Evolutionary conservation across 768 basidiomycete species (phyloP), one percentile per base, ranked within the genome.

Genomic region (Boletellus ananiceps): DNA sequence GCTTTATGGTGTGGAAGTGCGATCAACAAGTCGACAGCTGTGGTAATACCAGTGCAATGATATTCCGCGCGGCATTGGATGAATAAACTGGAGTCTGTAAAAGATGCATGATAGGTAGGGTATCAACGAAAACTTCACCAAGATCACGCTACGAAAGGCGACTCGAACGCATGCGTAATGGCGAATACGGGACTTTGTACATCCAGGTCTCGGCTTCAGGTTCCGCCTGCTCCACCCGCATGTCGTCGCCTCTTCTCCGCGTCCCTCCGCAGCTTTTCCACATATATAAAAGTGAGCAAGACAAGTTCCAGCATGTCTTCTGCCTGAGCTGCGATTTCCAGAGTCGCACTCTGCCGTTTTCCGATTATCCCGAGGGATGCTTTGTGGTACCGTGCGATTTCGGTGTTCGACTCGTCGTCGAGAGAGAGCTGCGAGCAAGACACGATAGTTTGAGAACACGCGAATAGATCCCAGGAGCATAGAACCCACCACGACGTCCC

Each of bases 211-310:
- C 13, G 25, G 14, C 29, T 55, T 27, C 19, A 60, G 5, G 57
- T 51, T 12, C 60, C 57, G 7, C 57, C 54, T 0, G 49, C 43
- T 14, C 38, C 53, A 12, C 35, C 56, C 15, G 40, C 53, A 0
- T 0, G 31, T 29, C 56, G 31, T 39, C 2, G 27, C 13, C 51
- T 55, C n/a, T 0, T 15, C 40, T 65, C 64, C 44, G 44, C 56
- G 25, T 67, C 59, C 54, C 45, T 62, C 40, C 65, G 45, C 15
- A 65, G 23, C 40, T 67, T 67, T 38, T 67, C 63, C 15, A 67
- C 58, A 12, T 62, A 67, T 32, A 67, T 57, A 32, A 67, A 67
- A 7, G 62, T 66, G 14, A 65, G 52, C 19, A 67, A 16, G 31
- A 66, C 7, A n/a, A 57, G 41, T 23, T 67, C 57, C 16, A 63